Conservation (phyloP, 768 basidiomycete genomes). For the Cystofilobasidium bisporidii region DNA sequence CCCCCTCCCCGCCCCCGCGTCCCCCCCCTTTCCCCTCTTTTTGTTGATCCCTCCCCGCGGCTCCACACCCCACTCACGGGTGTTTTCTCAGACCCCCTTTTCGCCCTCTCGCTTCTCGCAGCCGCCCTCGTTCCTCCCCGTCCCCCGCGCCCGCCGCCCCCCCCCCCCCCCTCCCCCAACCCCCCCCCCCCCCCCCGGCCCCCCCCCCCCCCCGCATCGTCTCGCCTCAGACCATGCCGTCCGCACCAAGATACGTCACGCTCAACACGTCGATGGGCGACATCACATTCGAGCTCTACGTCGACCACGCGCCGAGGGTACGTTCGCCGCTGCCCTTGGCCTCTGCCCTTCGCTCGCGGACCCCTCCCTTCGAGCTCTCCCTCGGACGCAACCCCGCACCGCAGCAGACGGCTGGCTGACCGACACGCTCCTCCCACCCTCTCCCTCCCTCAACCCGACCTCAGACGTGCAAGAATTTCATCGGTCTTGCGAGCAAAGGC, state of each 20-base stretch:
- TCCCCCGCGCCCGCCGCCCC: too few species aligned
- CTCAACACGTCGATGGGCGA: constrained; percentile 78
- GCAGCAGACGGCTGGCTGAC: constrained; percentile 29
- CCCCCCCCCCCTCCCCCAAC: too few species aligned
- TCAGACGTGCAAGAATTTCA: constrained; percentile 91
- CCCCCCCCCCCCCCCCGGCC: too few species aligned
- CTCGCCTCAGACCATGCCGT: background rate
- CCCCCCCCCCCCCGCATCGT: too few species aligned
- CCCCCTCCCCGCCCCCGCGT: too few species aligned
- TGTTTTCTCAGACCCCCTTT: too few species aligned
- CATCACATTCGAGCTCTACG: constrained; percentile 82
- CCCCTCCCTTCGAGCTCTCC: background rate
- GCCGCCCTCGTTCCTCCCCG: too few species aligned
- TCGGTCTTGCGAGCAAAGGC: constrained; percentile 76
- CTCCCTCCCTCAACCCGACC: background rate
- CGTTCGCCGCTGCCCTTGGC: constrained; percentile 23
- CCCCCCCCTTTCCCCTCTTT: too few species aligned
- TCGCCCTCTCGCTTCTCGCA: too few species aligned
- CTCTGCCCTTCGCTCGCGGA: background rate
- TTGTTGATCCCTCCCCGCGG: too few species aligned
- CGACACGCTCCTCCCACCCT: constrained; percentile 26
- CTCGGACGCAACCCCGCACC: background rate
- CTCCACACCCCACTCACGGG: too few species aligned
- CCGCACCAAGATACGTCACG: constrained; percentile 48
- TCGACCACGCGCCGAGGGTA: constrained; percentile 74